Evolutionary conservation across 2,329 filamentous ascomycete species (phyloP), one percentile per base, ranked within the genome.

Genomic region (Colletotrichum tabaci): DNA sequence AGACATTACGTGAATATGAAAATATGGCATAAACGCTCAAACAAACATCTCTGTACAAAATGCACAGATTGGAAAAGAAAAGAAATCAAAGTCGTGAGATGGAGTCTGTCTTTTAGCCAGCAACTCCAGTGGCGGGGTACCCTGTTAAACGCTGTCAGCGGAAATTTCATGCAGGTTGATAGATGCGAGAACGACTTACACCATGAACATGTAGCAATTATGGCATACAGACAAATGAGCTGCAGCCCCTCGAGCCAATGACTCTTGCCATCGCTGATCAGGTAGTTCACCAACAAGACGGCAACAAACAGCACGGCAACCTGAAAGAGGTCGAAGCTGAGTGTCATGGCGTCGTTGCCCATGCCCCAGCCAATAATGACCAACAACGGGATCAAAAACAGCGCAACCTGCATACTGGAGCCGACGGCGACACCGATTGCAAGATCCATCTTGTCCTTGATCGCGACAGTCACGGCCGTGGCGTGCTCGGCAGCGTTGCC

Each of bases 251-350:
- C 94, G 0, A 96, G 87, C 84, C 94, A 96, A 76, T 96, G 94
- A 73, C 92, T 95, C 79, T 94, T 90, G 40, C 94, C 94, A 76
- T 97, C 94, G 23, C 92, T 87, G 60, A 97, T 94, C 53, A 97
- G 83, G 79, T 97, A 97, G 79, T 97, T 97, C 69, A 95, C 93
- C 44, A 97, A 87, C 52, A 97, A 89, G 0, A 94, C 93, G 2
- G 94, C 91, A 15, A 96, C 93, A 76, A 97, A 97, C 50, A 97
- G 84, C 50, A 93, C 92, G 26, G 95, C 92, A 16, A 98, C 91
- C 83, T 98, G 94, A 85, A 98, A 98, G 0, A 91, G 91, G 78
- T 97, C 94, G 79, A 98, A 96, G 80, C 92, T 92, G 6, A 97
- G 87, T 23, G 91, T 94, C 94, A 96, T 96, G 1, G 90, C 86